Base-by-base conservation (phyloP, 2,329 filamentous ascomycete genomes). In the Arthrinium puccinioides region DNA sequence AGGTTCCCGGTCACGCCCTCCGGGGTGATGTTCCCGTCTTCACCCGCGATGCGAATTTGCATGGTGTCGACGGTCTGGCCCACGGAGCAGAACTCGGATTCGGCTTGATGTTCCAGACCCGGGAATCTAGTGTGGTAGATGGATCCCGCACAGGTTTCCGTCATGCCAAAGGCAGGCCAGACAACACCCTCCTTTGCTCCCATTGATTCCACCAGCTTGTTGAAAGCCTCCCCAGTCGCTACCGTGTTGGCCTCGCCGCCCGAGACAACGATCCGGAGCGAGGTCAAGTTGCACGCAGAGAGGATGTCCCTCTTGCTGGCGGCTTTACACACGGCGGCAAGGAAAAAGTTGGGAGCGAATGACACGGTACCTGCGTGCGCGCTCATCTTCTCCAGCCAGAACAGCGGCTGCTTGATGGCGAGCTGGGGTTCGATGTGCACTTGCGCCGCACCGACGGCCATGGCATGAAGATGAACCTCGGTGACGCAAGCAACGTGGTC, bases 401-500 rank as follows among this genome's bases (percentile, higher is more conserved):
- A 38, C 11, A 45, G 40, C 9, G 53, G 70, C 37, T 49, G 48
- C 37, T 48, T 42, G 0, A 64, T 40, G 2, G 68, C 37, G 6
- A 61, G 56, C 2, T 49, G 40, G 0, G 61, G 51, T 4, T 46
- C 52, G 8, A 68, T 47, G 38, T 67, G 63, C 7, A 70, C 47
- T 44, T 70, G 66, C 14, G 60, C 47, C 2, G 51, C 52, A 4
- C 53, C 52, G 5, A 56, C 39, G 14, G 41, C 50, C 32, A 69
- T 44, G 2, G 67, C 62, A 23, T 63, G 60, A 1, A 72, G 48
- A 41, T 74, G 70, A 13, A 67, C 61, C 39, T 73, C 66, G 2
- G 55, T 52, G 1, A 74, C 49, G 29, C 51, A 61, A 0, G 63
- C 69, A 18, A 69, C 66, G 39, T 73, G 69, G 40, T 72, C 67